Evolutionary conservation across 371 early-diverging fungal species (phyloP).

Genomic region (Apophysomyces sp.): DNA sequence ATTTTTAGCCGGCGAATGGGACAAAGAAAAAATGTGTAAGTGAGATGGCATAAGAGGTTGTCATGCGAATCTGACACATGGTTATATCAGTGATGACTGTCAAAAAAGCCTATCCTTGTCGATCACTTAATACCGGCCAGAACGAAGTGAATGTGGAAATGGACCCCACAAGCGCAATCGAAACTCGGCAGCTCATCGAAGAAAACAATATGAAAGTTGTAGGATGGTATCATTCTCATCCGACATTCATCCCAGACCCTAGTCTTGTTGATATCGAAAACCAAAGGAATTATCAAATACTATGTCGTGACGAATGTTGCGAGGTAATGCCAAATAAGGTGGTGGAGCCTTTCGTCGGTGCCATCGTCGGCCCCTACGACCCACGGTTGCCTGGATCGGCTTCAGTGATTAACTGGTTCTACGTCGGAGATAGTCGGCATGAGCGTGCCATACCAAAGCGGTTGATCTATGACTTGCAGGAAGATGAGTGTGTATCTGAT

Average conservation of each 20-base stretch:
- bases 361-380: constrained; percentile 87
- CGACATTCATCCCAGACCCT: constrained; percentile 41
- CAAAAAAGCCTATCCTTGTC: constrained; percentile 71
- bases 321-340: constrained; percentile 3
- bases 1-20: constrained; percentile 81
- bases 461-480: constrained; percentile 58
- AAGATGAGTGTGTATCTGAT: constrained; percentile 47
- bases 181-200: constrained; percentile 72
- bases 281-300: constrained; percentile 78
- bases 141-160: constrained; percentile 88
- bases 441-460: constrained; percentile 60
- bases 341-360: constrained; percentile 86
- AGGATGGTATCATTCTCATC: constrained; percentile 68
- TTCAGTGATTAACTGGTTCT: constrained; percentile 85
- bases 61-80: background rate
- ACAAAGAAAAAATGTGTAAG: constrained; percentile 44
- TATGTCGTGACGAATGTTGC: constrained; percentile 52
- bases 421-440: constrained; percentile 48
- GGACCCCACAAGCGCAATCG: constrained; percentile 81
- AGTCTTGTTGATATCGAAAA: constrained; percentile 68
- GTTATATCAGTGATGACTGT: constrained; percentile 48
- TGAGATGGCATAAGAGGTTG: background rate
- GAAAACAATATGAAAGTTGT: constrained; percentile 74
- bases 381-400: constrained; percentile 75
- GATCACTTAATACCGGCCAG: constrained; percentile 66